Percentiles rank a stretch among this genome's conserved stretches.
phyloP scores from a whole-genome alignment of 2,329 filamentous ascomycete species.

The Cytospora chrysosperma region DNA sequence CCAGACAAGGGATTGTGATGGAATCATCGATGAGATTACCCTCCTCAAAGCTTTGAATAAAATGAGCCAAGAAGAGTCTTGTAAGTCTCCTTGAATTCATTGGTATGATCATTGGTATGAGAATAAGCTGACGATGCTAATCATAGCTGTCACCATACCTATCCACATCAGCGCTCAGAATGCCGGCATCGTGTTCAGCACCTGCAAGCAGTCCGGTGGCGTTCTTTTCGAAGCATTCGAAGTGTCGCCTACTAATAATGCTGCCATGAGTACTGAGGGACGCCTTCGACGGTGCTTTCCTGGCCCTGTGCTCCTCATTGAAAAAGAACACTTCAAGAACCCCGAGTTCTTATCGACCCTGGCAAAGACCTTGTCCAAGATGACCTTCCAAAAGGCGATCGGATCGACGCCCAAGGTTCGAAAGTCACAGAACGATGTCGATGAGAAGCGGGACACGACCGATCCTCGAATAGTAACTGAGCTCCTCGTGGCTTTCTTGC shows the following conservation, averaged over 20 bases:
- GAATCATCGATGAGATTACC: not conserved
- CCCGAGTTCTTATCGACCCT: conserved; percentile 28
- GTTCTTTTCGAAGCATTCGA: conserved; percentile 37
- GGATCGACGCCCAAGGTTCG: conserved; percentile 26
- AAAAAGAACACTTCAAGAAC: conserved; percentile 16
- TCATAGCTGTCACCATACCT: conserved; percentile 23
- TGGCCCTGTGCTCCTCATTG: conserved; percentile 27
- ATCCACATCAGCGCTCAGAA: conserved; percentile 37
- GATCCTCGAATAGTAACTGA: conserved; percentile 53
- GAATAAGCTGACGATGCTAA: not conserved
- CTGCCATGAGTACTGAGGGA: conserved; percentile 31
- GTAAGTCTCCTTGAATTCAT: not conserved
- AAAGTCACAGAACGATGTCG: conserved; percentile 39
- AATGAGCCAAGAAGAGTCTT: not conserved
- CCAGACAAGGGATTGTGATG: not conserved
- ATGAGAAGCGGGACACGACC: conserved; percentile 48
- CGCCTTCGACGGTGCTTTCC: conserved; percentile 35
- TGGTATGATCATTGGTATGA: not conserved
- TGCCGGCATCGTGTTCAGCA: conserved; percentile 34
- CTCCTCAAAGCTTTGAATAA: not conserved
- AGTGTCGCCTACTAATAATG: conserved; percentile 31
- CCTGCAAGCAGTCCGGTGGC: conserved; percentile 7
- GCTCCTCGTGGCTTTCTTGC: conserved; percentile 41
- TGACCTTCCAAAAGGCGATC: conserved; percentile 31
- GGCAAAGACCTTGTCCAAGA: conserved; percentile 29